Conservation (phyloP, 495 filamentous ascomycete genomes). For the Penicillium coffeae region DNA sequence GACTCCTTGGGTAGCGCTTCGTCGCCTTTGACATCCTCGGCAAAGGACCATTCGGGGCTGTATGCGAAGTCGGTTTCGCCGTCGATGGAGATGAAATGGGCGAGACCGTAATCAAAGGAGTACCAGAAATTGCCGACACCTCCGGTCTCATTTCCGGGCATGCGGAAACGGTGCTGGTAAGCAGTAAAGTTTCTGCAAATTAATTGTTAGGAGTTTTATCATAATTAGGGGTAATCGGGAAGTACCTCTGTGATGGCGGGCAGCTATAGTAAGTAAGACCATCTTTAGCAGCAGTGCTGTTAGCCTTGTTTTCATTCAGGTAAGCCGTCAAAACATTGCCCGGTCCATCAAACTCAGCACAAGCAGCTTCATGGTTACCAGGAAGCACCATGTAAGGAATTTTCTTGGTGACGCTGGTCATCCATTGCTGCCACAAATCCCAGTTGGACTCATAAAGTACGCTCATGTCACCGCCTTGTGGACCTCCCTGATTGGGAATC, state of each 20-base stretch:
- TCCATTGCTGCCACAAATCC: constrained; percentile 49
- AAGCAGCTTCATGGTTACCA: constrained; percentile 48
- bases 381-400: constrained; percentile 48
- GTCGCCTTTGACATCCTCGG: constrained; percentile 32
- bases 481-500: constrained; percentile 44
- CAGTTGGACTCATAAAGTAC: constrained; percentile 47
- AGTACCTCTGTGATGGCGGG: constrained; percentile 46
- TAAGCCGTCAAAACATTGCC: constrained; percentile 46
- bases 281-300: constrained; percentile 21
- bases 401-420: constrained; percentile 34
- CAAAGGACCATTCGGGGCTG: constrained; percentile 41
- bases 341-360: constrained; percentile 49
- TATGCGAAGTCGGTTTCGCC: constrained; percentile 49
- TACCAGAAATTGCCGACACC: constrained; percentile 56
- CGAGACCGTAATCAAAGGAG: constrained; percentile 55
- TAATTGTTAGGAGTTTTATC: neutral
- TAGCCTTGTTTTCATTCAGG: constrained; percentile 33
- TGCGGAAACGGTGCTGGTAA: constrained; percentile 49
- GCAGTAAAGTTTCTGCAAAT: constrained; percentile 48
- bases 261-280: constrained; percentile 52
- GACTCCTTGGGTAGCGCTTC: constrained; percentile 36
- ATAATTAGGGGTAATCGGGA: neutral
- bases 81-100: constrained; percentile 47
- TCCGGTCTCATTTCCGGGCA: constrained; percentile 43
- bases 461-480: constrained; percentile 48